phyloP scores from a whole-genome alignment of 2,329 filamentous ascomycete genomes.

The Chaetomiaceae sp. region DNA sequence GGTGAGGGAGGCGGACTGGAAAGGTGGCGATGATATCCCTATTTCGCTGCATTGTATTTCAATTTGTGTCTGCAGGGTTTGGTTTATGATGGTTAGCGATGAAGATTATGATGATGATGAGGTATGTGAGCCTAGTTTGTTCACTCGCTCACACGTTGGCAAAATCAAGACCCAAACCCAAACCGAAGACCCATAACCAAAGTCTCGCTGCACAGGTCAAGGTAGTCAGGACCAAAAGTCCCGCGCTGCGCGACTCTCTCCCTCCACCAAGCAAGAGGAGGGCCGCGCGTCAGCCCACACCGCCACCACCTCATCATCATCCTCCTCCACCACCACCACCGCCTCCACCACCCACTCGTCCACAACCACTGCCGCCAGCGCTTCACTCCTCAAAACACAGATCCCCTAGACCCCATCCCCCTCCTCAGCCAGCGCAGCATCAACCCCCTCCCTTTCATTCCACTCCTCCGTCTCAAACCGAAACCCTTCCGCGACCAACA shows the following conservation, averaged over 20 bases:
- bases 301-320: background rate
- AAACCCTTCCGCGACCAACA: slow-evolving; percentile 27
- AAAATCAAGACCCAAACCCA: too few species aligned
- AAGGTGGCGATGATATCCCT: background rate
- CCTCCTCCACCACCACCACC: background rate
- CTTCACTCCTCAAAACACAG: too few species aligned
- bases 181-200: too few species aligned
- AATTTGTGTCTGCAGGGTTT: background rate
- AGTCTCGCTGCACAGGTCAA: too few species aligned
- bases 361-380: too few species aligned
- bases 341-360: background rate
- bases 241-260: too few species aligned
- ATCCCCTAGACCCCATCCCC: slow-evolving; percentile 8
- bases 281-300: too few species aligned
- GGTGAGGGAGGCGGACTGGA: too few species aligned
- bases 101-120: too few species aligned
- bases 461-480: slow-evolving; percentile 25
- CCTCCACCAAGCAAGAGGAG: too few species aligned
- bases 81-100: slow-evolving; percentile 3
- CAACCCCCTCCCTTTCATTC: slow-evolving; percentile 15
- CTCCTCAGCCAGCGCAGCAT: slow-evolving; percentile 9
- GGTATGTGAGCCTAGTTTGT: too few species aligned
- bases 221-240: background rate
- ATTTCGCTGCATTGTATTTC: background rate
- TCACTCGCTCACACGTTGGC: too few species aligned